Evolutionary conservation across 129 eudicot species (phyloP).

Genomic region (Glebionis coronaria): DNA sequence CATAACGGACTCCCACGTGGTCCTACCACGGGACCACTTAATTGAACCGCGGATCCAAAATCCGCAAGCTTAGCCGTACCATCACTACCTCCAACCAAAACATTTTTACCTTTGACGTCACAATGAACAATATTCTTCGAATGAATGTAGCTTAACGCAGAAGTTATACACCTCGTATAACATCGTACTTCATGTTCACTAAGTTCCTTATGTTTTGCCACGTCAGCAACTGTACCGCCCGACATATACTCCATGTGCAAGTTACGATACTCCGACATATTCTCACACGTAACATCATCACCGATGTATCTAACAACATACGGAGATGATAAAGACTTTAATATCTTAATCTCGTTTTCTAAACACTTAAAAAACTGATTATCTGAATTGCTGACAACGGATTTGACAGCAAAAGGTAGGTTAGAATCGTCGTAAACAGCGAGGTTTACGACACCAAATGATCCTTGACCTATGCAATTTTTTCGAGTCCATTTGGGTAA

Average conservation of each 20-base stretch:
- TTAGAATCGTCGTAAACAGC: conserved; percentile 38
- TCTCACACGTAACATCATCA: conserved; percentile 46
- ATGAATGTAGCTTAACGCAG: conserved; percentile 60
- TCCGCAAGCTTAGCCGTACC: conserved; percentile 63
- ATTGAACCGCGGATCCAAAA: conserved; percentile 62
- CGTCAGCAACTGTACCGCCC: conserved; percentile 55
- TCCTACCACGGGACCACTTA: background rate
- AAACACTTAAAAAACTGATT: conserved; percentile 25
- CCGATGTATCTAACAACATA: conserved; percentile 55
- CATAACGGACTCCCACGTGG: conserved; percentile 74
- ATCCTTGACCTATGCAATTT: conserved; percentile 57
- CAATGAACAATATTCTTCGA: conserved; percentile 59
- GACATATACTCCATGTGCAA: conserved; percentile 73
- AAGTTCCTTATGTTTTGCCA: conserved; percentile 16
- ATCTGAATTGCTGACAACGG: conserved; percentile 23
- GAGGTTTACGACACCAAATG: conserved; percentile 51
- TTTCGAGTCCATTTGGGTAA: conserved; percentile 49
- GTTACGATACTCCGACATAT: conserved; percentile 36
- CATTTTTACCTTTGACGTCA: conserved; percentile 70
- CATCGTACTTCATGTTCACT: conserved; percentile 6
- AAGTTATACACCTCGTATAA: conserved; percentile 51
- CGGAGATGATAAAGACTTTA: conserved; percentile 52
- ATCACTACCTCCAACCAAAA: conserved; percentile 36
- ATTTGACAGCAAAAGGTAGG: conserved; percentile 58
- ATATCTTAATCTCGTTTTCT: conserved; percentile 59